A percentile compares a stretch with the other conserved stretches of the same genome.
Evolutionary conservation across 2,329 filamentous ascomycete species (phyloP).

Genomic region (Leptosphaerulina australis): DNA sequence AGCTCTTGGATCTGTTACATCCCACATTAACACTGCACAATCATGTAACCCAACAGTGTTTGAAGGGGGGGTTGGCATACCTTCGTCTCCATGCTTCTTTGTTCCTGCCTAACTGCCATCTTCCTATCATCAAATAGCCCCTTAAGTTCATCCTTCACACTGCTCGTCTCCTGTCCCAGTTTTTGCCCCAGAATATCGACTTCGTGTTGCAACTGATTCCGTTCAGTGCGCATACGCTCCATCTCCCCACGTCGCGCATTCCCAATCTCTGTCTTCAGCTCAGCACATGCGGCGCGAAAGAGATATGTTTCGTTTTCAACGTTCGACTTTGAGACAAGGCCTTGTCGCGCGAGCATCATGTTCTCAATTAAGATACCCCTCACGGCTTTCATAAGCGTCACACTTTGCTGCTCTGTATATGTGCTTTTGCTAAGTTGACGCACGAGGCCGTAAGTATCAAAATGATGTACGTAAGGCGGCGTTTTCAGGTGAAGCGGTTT

Average conservation of each 20-base stretch:
- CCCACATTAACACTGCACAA: conserved; percentile 20
- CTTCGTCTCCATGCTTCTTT: conserved; percentile 80
- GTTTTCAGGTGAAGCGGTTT: conserved; percentile 72
- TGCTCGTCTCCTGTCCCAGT: conserved; percentile 80
- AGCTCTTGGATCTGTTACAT: conserved; percentile 78
- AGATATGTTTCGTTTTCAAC: conserved; percentile 95
- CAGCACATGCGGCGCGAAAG: conserved; percentile 90
- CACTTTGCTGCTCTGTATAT: conserved; percentile 75
- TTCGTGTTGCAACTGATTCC: conserved; percentile 88
- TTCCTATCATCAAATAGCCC: conserved; percentile 96
- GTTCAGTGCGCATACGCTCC: conserved; percentile 80
- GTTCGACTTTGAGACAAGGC: conserved; percentile 85
- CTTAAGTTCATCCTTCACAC: conserved; percentile 87
- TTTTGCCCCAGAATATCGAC: conserved; percentile 89
- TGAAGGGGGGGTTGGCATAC: conserved; percentile 59
- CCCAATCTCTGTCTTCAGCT: conserved; percentile 84
- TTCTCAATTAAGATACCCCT: conserved; percentile 77
- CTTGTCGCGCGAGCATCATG: conserved; percentile 77
- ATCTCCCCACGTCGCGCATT: conserved; percentile 77
- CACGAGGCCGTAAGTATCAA: conserved; percentile 91
- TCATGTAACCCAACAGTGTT: no score
- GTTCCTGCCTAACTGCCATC: conserved; percentile 88
- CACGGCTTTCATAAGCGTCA: conserved; percentile 91
- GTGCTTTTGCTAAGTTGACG: conserved; percentile 74
- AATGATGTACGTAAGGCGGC: conserved; percentile 89